Conservation (phyloP, 2,329 filamentous ascomycete species). For the Alternaria arbusti region DNA sequence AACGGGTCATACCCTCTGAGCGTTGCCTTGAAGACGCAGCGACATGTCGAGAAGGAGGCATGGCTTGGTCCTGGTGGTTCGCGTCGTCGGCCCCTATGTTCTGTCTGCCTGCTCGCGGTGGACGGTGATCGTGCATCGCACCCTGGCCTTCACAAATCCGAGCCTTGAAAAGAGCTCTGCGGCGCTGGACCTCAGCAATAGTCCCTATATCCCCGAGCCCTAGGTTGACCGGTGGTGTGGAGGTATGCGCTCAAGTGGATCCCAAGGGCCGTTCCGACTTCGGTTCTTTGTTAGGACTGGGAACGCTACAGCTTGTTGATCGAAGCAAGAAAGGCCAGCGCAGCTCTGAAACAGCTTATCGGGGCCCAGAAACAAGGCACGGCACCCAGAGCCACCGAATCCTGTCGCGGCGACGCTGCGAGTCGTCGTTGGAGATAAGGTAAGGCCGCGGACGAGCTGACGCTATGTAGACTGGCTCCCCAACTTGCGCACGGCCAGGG, state of each 20-base stretch:
- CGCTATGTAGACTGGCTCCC: slow-evolving; percentile 26
- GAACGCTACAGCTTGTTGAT: slow-evolving; percentile 1
- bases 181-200: background rate
- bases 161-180: background rate
- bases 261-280: slow-evolving; percentile 33
- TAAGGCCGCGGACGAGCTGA: slow-evolving; percentile 16
- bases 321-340: slow-evolving; percentile 6
- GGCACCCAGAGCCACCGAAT: background rate
- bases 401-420: slow-evolving; percentile 15
- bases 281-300: slow-evolving; percentile 35
- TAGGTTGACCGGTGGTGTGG: slow-evolving; percentile 21
- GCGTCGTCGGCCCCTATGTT: slow-evolving; percentile 22
- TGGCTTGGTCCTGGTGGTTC: slow-evolving; percentile 20
- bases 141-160: background rate
- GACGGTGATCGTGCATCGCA: slow-evolving; percentile 38
- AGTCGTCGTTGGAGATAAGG: slow-evolving; percentile 25
- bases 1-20: slow-evolving; percentile 34
- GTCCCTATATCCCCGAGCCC: slow-evolving; percentile 5
- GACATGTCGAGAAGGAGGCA: slow-evolving; percentile 29
- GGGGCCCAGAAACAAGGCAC: background rate
- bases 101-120: slow-evolving; percentile 30
- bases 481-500: slow-evolving; percentile 26
- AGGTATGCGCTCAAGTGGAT: slow-evolving; percentile 40
- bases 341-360: slow-evolving; percentile 3
- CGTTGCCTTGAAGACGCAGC: slow-evolving; percentile 30